A percentile compares a stretch with the other conserved stretches of the same genome.
Conservation (phyloP, 2,329 filamentous ascomycete genomes). For the Pseudopyricularia javanii region DNA sequence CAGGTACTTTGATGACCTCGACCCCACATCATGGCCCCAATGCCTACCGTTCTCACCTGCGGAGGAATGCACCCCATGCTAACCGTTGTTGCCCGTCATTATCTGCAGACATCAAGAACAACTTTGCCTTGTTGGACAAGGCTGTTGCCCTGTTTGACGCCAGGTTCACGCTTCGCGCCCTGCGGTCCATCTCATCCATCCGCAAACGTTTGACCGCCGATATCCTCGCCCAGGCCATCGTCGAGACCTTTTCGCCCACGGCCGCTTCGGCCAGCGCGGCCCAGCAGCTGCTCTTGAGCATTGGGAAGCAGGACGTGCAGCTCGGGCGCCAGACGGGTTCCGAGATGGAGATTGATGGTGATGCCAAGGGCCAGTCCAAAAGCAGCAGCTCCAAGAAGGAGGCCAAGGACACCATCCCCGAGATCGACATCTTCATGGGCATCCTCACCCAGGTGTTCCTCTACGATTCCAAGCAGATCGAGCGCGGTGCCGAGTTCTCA, state of each 20-base stretch:
- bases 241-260: constrained; percentile 60
- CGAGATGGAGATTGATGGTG: constrained; percentile 65
- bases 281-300: constrained; percentile 56
- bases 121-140: constrained; percentile 82
- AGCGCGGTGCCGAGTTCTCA: constrained; percentile 77
- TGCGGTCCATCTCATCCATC: constrained; percentile 90
- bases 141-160: constrained; percentile 89
- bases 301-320: constrained; percentile 54
- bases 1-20: constrained; percentile 32
- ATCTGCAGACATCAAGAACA: constrained; percentile 76
- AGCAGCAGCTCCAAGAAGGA: constrained; percentile 50
- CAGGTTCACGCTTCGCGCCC: constrained; percentile 84
- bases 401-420: constrained; percentile 66
- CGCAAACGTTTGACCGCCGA: constrained; percentile 81
- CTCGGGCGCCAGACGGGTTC: constrained; percentile 43
- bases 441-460: constrained; percentile 81
- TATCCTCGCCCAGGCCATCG: constrained; percentile 68
- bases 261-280: constrained; percentile 51
- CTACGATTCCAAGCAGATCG: constrained; percentile 71
- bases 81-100: constrained; percentile 5
- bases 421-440: constrained; percentile 79
- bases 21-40: background rate
- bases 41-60: constrained; percentile 9
- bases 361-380: constrained; percentile 38
- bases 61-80: constrained; percentile 5